These are phyloP conservation scores for Tripterygium wilfordii DNA, from an alignment of 177 flowering plant genomes.

Conservation along the genomic window DNA sequence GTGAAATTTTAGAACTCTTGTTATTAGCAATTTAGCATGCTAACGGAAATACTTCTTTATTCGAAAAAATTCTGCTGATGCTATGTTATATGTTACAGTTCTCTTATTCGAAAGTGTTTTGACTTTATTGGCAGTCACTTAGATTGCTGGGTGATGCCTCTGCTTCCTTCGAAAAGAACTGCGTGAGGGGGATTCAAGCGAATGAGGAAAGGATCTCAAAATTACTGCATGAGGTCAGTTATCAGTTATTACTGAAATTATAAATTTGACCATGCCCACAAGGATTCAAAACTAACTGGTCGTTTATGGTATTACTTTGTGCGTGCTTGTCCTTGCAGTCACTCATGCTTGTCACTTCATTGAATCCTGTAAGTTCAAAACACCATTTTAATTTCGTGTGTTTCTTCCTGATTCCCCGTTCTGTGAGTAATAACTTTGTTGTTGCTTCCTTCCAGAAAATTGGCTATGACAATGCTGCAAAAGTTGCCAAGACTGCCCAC, in stretches of 20 bases:
- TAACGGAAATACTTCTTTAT: no score
- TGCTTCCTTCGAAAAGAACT: constrained; percentile 94
- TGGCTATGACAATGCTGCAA: constrained; percentile 98
- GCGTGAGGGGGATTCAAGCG: constrained; percentile 91
- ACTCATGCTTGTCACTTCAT: constrained; percentile 93
- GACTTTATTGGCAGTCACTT: constrained; percentile 49
- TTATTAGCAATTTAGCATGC: no score
- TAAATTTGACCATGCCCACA: no score
- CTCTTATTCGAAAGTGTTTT: background rate
- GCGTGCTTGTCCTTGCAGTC: constrained; percentile 54
- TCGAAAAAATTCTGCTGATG: background rate
- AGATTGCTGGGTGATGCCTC: constrained; percentile 97
- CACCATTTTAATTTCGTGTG: background rate
- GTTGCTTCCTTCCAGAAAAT: constrained; percentile 57
- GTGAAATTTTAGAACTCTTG: no score
- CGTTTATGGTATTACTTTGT: constrained; percentile 5
- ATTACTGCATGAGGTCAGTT: constrained; percentile 82
- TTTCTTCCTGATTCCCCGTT: background rate
- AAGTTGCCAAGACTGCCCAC: constrained; percentile 97
- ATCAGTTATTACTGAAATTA: background rate
- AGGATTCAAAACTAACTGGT: no score
- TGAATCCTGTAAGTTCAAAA: constrained; percentile 96
- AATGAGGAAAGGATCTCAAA: constrained; percentile 83
- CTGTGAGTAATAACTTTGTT: background rate
- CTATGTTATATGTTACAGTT: no score